phyloP scores from a whole-genome alignment of 192 early-diverging fungal species.

The Chytriomyces confervae region DNA sequence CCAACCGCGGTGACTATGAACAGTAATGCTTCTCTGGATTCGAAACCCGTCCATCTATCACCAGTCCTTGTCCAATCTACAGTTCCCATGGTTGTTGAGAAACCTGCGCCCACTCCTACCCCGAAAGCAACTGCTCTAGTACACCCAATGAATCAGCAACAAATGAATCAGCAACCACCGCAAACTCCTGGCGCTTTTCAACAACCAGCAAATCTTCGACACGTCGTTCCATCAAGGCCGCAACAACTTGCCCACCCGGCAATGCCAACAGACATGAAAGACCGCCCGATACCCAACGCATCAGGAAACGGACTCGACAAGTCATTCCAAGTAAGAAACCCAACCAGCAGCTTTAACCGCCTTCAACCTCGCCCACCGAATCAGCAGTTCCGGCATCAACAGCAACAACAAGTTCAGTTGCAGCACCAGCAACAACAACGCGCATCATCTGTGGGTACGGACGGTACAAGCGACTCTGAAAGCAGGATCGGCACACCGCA shows the following conservation, averaged over 20 bases:
- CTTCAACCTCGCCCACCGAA: background rate
- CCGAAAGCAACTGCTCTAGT: no score
- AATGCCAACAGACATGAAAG: background rate
- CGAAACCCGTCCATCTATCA: no score
- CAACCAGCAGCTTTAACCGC: background rate
- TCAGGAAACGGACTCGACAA: no score
- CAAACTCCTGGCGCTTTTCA: no score
- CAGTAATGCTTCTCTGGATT: no score
- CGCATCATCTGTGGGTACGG: background rate
- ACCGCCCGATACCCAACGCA: no score
- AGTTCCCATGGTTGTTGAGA: no score
- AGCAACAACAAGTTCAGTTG: background rate
- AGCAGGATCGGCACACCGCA: background rate
- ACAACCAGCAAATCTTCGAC: no score
- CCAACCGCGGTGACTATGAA: background rate
- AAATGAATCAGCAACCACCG: no score
- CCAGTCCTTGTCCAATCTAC: no score
- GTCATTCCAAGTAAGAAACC: background rate
- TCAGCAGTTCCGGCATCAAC: background rate
- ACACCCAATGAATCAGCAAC: no score
- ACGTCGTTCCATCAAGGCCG: background rate
- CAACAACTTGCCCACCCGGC: background rate
- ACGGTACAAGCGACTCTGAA: background rate
- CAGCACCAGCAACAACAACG: conserved; percentile 12
- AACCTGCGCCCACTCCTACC: no score